Percentiles rank a stretch among this genome's conserved stretches.
Conservation (phyloP, 2,329 filamentous ascomycete genomes). For the Pochonia chlamydosporia region DNA sequence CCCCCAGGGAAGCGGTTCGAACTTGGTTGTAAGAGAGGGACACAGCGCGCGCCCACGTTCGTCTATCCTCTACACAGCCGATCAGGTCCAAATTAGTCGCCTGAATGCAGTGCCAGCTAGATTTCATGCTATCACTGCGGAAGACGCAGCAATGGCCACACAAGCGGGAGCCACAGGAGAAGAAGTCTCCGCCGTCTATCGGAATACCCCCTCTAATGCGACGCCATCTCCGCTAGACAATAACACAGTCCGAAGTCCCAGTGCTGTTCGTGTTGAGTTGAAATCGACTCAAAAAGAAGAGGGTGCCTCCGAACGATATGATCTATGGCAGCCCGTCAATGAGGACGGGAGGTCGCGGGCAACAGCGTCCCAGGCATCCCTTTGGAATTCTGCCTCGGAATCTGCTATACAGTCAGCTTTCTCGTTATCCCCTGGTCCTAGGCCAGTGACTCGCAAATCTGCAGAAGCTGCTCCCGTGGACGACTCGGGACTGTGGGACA, state of each 20-base stretch:
- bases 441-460: background rate
- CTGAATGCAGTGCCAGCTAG: background rate
- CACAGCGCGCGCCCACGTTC: background rate
- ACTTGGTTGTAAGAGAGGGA: background rate
- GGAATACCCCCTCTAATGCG: background rate
- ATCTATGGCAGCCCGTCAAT: background rate
- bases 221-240: background rate
- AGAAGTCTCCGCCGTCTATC: background rate
- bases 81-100: constrained; percentile 4
- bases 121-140: background rate
- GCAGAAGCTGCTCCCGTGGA: background rate
- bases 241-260: background rate
- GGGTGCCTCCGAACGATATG: background rate
- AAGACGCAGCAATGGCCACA: background rate
- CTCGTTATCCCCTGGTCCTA: background rate
- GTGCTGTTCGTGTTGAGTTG: background rate
- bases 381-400: constrained; percentile 1
- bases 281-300: background rate
- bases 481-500: background rate
- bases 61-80: background rate
- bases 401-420: background rate
- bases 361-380: background rate
- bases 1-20: background rate
- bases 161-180: background rate
- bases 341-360: background rate